Base-by-base conservation (phyloP, 352 stramenopile species). In the Paralagenidium karlingii region DNA sequence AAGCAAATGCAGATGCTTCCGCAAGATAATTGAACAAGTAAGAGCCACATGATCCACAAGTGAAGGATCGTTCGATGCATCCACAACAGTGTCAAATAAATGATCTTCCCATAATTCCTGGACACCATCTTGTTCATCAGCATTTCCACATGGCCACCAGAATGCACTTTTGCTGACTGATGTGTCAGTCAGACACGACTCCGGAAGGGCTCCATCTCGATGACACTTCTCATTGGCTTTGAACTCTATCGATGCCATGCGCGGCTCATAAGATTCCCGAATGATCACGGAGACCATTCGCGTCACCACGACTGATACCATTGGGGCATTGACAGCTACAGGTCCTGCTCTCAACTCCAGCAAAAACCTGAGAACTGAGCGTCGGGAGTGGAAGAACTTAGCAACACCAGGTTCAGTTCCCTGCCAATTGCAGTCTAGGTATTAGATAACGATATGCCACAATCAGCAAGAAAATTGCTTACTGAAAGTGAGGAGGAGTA, bases 1-100 rank as follows among this genome's bases (percentile, higher is more conserved):
- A 22, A 73, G 74, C 19, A 93, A 51, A 15, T 82, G 68, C 31
- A 93, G 49, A 30, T 93, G 79, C 47, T 90, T 93, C 27, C 60
- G 65, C 7, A 93, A 41, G 32, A 93, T 56, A 2, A 74, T 74
- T 3, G 75, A 55, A n/a, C 65, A 80, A 5, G 73, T 88, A 15
- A 68, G 59, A 10, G 76, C 76, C 28, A 75, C 79, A 29, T 85
- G 63, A 34, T 93, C 75, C 8, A 93, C 60, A 0, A 90, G 54
- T 16, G 69, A 61, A 5, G 65, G 34, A 13, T 82, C 59, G 24
- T 73, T 70, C 15, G 80, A 53, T 7, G 69, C 69, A 38, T 75
- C 79, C 6, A 86, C 48, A 18, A 86, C 63, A 31, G 77, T 52
- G 5, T 64, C 38, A 37, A 81, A 85, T 0, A 93, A 57, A 28